A percentile compares a stretch with the other conserved stretches of the same genome.
These are phyloP conservation scores for Sclerotinia glacialis DNA, from an alignment of 2,329 filamentous ascomycete genomes.

Conservation along the genomic window DNA sequence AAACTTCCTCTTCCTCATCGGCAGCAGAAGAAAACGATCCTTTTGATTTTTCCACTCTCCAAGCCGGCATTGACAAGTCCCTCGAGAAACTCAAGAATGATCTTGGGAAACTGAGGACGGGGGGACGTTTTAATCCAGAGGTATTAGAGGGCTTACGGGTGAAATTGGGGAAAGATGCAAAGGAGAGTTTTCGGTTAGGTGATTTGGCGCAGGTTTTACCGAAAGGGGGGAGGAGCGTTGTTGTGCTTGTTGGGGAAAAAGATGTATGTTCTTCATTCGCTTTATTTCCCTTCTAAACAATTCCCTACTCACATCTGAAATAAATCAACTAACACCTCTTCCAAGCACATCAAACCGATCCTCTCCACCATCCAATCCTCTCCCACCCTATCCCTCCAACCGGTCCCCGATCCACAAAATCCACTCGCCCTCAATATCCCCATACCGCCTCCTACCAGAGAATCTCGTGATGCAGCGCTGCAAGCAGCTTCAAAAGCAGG, in stretches of 20 bases:
- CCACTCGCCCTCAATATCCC: slow-evolving; percentile 52
- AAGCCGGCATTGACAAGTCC: slow-evolving; percentile 53
- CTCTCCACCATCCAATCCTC: slow-evolving; percentile 52
- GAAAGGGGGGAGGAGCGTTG: slow-evolving; percentile 58
- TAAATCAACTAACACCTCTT: background rate
- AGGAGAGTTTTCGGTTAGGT: slow-evolving; percentile 52
- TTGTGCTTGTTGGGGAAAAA: slow-evolving; percentile 62
- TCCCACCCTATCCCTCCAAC: slow-evolving; percentile 48
- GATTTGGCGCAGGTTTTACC: slow-evolving; percentile 67
- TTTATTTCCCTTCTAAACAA: background rate
- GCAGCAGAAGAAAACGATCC: slow-evolving; percentile 46
- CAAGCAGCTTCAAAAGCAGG: slow-evolving; percentile 38
- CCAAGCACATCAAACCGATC: slow-evolving; percentile 54
- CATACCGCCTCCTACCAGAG: slow-evolving; percentile 56
- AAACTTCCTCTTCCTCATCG: slow-evolving; percentile 19
- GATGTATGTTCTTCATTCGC: slow-evolving; percentile 47
- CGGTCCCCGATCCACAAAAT: slow-evolving; percentile 47
- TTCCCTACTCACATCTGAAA: background rate
- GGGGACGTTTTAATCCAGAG: slow-evolving; percentile 61
- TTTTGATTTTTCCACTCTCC: slow-evolving; percentile 57
- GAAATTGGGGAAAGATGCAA: slow-evolving; percentile 51
- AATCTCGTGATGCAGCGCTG: slow-evolving; percentile 45
- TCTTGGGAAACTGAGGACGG: slow-evolving; percentile 58
- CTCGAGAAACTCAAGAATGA: slow-evolving; percentile 58
- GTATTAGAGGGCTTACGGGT: slow-evolving; percentile 60